A percentile compares a stretch with the other conserved stretches of the same genome.
Evolutionary conservation across 2,329 filamentous ascomycete species (phyloP).

Genomic region (Amesomyces nigricolor): DNA sequence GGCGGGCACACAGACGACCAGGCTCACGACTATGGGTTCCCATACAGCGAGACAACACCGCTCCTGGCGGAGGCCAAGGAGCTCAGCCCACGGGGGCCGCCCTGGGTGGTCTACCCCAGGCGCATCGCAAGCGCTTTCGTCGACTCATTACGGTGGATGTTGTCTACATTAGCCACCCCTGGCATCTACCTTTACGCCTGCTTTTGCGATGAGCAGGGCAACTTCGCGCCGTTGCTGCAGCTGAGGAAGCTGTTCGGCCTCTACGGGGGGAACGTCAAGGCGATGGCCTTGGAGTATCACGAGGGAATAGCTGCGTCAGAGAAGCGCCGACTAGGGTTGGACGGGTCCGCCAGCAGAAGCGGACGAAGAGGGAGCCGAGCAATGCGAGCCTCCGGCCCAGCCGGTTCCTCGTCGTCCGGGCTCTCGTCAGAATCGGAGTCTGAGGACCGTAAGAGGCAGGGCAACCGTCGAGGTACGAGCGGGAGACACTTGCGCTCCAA

Average conservation of each 20-base stretch:
- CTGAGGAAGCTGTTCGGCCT: constrained; percentile 58
- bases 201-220: constrained; percentile 74
- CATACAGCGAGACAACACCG: constrained; percentile 60
- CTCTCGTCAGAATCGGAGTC: constrained; percentile 67
- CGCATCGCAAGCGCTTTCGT: constrained; percentile 67
- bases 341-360: constrained; percentile 15
- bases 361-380: constrained; percentile 16
- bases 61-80: constrained; percentile 46
- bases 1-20: constrained; percentile 20
- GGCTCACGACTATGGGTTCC: constrained; percentile 23
- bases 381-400: constrained; percentile 31
- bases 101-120: constrained; percentile 57
- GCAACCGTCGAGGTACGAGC: constrained; percentile 30
- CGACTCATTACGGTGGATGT: constrained; percentile 69
- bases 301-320: constrained; percentile 30
- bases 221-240: constrained; percentile 72
- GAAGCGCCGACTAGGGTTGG: constrained; percentile 22
- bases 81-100: constrained; percentile 35
- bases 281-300: constrained; percentile 42
- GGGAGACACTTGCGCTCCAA: constrained; percentile 55
- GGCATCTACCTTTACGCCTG: constrained; percentile 76
- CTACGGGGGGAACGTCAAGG: constrained; percentile 40
- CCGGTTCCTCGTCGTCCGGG: constrained; percentile 54
- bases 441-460: constrained; percentile 39
- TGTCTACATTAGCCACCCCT: constrained; percentile 73